phyloP scores from a whole-genome alignment of 1,284 basidiomycete genomes.

The Microbotryum violaceum region DNA sequence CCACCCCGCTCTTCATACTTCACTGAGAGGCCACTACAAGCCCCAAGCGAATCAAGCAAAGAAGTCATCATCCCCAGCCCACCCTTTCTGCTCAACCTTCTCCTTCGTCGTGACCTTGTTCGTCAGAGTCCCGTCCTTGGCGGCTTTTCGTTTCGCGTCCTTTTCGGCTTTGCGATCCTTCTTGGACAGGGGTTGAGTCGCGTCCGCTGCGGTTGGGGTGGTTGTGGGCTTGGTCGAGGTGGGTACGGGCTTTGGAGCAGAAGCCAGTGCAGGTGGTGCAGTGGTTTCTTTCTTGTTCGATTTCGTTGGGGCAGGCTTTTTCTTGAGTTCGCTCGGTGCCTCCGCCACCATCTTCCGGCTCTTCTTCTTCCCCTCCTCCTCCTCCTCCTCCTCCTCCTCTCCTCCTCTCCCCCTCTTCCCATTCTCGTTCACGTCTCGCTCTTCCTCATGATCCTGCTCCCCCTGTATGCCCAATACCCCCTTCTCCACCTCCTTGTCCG shows the following conservation, averaged over 20 bases:
- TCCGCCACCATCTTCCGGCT: neutral
- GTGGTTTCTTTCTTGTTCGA: neutral
- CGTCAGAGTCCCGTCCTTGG: neutral
- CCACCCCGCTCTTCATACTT: too few relatives aligned
- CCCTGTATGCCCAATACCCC: constrained; percentile 30
- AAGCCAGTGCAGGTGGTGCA: neutral
- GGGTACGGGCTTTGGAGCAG: neutral
- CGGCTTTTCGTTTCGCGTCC: neutral
- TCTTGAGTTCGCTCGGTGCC: neutral
- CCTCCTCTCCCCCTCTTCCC: neutral
- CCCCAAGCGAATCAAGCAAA: neutral
- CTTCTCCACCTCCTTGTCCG: constrained; percentile 10
- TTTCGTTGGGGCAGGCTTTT: constrained; percentile 5
- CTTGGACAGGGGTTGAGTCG: neutral
- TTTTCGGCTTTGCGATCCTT: neutral
- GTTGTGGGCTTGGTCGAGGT: neutral
- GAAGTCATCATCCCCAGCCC: neutral
- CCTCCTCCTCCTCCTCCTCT: neutral
- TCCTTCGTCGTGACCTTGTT: neutral
- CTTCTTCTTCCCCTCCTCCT: neutral
- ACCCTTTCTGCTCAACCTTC: neutral
- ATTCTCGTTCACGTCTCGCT: neutral
- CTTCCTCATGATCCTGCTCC: constrained; percentile 17
- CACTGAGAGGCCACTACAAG: too few relatives aligned
- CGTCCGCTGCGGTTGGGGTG: neutral